Evolutionary conservation across 768 basidiomycete genomes (phyloP).

Genomic region (Leccinum imitatum): DNA sequence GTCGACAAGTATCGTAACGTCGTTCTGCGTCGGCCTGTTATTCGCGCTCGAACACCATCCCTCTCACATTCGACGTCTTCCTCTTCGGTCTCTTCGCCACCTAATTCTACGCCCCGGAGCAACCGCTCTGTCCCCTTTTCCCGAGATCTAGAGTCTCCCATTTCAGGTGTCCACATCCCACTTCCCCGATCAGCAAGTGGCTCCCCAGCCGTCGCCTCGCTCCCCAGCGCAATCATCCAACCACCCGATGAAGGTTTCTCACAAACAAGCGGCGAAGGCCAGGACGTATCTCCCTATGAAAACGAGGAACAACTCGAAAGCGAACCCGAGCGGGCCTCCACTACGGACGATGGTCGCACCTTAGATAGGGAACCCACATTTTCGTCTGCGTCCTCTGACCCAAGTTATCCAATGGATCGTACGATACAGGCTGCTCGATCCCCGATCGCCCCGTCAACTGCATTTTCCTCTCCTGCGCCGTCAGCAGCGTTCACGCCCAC

Average conservation of each 20-base stretch:
- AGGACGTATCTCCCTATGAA: neutral
- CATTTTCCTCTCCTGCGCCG: constrained; percentile 54
- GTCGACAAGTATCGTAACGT: constrained; percentile 65
- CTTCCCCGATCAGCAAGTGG: constrained; percentile 51
- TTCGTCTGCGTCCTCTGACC: constrained; percentile 60
- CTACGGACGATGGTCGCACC: constrained; percentile 28
- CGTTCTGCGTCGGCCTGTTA: constrained; percentile 49
- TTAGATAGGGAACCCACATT: constrained; percentile 60
- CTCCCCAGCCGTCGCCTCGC: constrained; percentile 44
- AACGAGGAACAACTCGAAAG: constrained; percentile 19
- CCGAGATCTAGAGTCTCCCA: constrained; percentile 46
- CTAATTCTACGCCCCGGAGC: constrained; percentile 65
- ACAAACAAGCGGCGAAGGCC: constrained; percentile 15
- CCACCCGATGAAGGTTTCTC: constrained; percentile 21
- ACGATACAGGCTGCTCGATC: constrained; percentile 32
- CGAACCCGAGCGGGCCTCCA: constrained; percentile 21
- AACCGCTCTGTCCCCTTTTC: constrained; percentile 43
- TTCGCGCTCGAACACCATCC: constrained; percentile 63
- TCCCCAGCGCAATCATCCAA: constrained; percentile 24
- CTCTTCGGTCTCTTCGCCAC: constrained; percentile 51
- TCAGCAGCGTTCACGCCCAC: constrained; percentile 68
- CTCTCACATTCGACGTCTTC: constrained; percentile 59
- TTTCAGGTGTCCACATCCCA: constrained; percentile 45
- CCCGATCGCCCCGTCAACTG: constrained; percentile 38
- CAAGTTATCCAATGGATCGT: constrained; percentile 31